These are phyloP conservation scores for Echeveria elegans DNA, from an alignment of 164 flowering plant genomes.

Conservation along the genomic window DNA sequence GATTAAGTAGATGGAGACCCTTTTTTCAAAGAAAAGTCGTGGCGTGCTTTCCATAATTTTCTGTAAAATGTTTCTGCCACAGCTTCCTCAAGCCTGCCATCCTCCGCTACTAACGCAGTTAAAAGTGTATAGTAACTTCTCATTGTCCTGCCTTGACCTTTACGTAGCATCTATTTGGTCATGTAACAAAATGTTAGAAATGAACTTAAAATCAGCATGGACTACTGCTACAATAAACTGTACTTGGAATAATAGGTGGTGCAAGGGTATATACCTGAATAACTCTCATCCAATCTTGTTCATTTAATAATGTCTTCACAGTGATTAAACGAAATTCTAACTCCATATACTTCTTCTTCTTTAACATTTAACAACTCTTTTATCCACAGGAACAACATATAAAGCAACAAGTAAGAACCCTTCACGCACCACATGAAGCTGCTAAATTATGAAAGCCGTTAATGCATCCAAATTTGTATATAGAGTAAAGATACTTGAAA, in stretches of 20 bases:
- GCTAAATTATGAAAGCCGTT: not conserved
- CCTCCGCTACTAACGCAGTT: constrained; percentile 76
- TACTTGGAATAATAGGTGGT: not conserved
- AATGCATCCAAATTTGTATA: not conserved
- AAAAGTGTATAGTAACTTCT: constrained; percentile 64
- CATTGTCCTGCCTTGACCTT: constrained; percentile 96
- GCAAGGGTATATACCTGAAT: constrained; percentile 52
- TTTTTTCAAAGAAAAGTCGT: constrained; percentile 66
- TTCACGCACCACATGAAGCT: not conserved
- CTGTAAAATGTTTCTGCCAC: constrained; percentile 48
- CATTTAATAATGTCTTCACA: constrained; percentile 62
- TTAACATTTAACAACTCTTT: constrained; percentile 81
- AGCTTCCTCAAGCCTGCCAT: constrained; percentile 85
- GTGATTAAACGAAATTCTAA: constrained; percentile 78
- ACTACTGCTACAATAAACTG: not conserved
- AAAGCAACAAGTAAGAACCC: no score
- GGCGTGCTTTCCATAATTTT: constrained; percentile 68
- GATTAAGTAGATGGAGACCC: constrained; percentile 82
- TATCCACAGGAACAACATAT: constrained; percentile 33
- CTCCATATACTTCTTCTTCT: constrained; percentile 95
- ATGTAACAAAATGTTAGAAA: constrained; percentile 31
- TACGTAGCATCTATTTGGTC: constrained; percentile 92
- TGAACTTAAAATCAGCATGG: not conserved
- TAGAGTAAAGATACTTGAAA: not conserved
- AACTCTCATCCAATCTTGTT: constrained; percentile 79